Evolutionary conservation across 371 early-diverging fungal genomes (phyloP), one percentile per base, ranked within the genome.

Genomic region (Circinella umbellata): DNA sequence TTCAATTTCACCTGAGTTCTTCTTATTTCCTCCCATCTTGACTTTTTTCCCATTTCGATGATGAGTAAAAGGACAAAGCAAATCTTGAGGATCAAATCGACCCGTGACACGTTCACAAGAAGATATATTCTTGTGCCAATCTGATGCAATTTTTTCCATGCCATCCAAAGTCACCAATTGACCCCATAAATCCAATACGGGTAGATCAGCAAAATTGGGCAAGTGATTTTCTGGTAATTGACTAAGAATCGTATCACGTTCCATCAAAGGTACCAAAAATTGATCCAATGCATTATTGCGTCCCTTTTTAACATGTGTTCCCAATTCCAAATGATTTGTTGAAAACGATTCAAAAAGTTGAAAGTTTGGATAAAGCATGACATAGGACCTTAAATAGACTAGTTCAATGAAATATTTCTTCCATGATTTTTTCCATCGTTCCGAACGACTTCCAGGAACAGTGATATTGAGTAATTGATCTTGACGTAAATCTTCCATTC

Each of bases 341-440:
- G 89, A 88, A 64, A 90, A 88, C 3, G 88, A 86, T 13, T 83
- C 86, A 66, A 88, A 88, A 54, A 80, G 78, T 69, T 82, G 76
- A 74, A 80, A 89, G 68, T 89, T 89, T 39, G 90, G 90, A 66
- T 90, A 90, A 7, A 90, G 73, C 90, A 90, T 89, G 1, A 87
- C 86, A 55, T 88, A 88, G 38, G 81, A 89, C 17, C 89, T 82
- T 67, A 87, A 76, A 70, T 88, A 88, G 15, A 84, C 84, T 66
- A 90, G 75, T 67, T 90, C 89, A 61, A 90, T 90, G 70, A 89
- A 90, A 57, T 86, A 85, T 42, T 86, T 85, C 63, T 90, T 90
- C 90, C 90, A 90, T 9, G 89, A 89, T 36, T 84, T 87, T 46
- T 80, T 86, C 90, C 90, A 90, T 27, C 82, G 73, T 48, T 82